These are phyloP conservation scores for Yamadazyma kanchanaburiensis DNA, from an alignment of 1,139 yeast species.

Conservation along the genomic window DNA sequence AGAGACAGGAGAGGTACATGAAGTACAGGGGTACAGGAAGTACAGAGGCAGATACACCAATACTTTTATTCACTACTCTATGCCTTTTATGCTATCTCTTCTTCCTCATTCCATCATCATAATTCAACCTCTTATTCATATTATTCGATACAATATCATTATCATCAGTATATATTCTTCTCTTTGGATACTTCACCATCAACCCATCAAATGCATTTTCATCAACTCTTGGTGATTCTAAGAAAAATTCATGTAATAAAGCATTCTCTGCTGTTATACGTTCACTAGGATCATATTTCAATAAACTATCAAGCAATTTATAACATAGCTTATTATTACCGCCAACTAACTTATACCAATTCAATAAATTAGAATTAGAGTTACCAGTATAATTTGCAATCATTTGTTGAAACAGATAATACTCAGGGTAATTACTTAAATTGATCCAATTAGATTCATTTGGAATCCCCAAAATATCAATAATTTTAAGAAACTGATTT, in stretches of 20 bases:
- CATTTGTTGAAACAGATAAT: constrained; percentile 53
- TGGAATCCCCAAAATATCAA: constrained; percentile 92
- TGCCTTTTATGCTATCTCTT: constrained; percentile 10
- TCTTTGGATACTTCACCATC: constrained; percentile 60
- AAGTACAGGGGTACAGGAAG: too few relatives aligned
- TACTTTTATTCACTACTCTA: neutral
- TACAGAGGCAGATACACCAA: too few relatives aligned
- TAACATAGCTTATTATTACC: constrained; percentile 69
- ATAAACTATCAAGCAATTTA: constrained; percentile 56
- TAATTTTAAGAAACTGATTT: constrained; percentile 83
- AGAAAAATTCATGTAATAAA: constrained; percentile 71
- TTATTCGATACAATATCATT: constrained; percentile 51
- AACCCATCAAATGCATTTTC: constrained; percentile 71
- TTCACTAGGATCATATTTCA: constrained; percentile 81
- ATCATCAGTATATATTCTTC: constrained; percentile 77
- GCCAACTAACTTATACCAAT: constrained; percentile 85
- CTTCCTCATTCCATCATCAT: constrained; percentile 26
- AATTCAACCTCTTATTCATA: constrained; percentile 23
- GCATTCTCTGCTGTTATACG: constrained; percentile 74
- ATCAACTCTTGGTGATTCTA: constrained; percentile 61
- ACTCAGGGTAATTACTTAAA: constrained; percentile 81
- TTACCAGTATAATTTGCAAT: constrained; percentile 39
- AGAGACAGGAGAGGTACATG: too few relatives aligned
- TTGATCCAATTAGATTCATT: constrained; percentile 73
- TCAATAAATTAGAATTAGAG: constrained; percentile 65